Conservation (phyloP, 2,329 filamentous ascomycete species). For the Aspergillus sp. region DNA sequence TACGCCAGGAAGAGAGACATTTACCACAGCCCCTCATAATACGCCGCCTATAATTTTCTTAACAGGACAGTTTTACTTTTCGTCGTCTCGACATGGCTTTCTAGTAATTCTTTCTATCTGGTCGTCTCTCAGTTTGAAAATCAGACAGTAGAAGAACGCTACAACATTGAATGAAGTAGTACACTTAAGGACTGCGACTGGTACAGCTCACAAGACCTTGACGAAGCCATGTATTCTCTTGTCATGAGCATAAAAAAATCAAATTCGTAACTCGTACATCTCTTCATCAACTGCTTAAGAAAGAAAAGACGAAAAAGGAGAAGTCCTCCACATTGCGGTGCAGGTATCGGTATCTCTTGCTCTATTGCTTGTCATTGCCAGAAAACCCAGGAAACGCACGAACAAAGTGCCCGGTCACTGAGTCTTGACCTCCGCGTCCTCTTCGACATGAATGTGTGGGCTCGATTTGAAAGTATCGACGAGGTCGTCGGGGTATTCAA, state of each 20-base stretch:
- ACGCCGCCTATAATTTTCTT: neutral
- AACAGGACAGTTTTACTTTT: neutral
- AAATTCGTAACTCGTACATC: conserved; percentile 21
- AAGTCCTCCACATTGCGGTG: neutral
- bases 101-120: neutral
- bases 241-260: conserved; percentile 4
- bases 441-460: conserved; percentile 77
- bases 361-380: neutral
- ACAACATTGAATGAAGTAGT: neutral
- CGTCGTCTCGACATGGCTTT: neutral
- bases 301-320: neutral
- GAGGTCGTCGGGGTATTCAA: conserved; percentile 67
- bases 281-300: neutral
- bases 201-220: neutral
- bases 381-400: neutral
- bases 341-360: neutral
- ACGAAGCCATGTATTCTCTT: neutral
- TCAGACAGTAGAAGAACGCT: neutral
- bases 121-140: neutral
- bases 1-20: neutral
- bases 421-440: conserved; percentile 67
- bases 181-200: neutral
- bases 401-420: conserved; percentile 50
- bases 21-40: neutral
- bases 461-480: conserved; percentile 60